These are phyloP conservation scores for Dioszegia crocea DNA, from an alignment of 768 basidiomycete genomes.

Conservation along the genomic window DNA sequence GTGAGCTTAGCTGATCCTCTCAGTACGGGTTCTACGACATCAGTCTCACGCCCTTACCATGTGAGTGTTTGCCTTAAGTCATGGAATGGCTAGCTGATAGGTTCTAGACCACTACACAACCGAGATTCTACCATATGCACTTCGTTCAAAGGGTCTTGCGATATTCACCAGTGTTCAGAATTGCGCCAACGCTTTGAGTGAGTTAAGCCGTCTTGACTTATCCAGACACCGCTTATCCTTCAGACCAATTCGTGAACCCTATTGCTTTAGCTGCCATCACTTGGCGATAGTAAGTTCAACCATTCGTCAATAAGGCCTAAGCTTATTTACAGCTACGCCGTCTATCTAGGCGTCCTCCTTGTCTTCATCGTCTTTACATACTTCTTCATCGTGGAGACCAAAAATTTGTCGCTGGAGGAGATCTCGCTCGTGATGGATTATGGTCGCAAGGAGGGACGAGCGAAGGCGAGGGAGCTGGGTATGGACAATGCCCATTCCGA, in stretches of 20 bases:
- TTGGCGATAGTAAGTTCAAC: constrained; percentile 19
- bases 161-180: constrained; percentile 47
- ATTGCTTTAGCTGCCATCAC: constrained; percentile 19
- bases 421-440: constrained; percentile 14
- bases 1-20: background rate
- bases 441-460: constrained; percentile 5
- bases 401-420: constrained; percentile 14
- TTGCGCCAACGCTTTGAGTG: constrained; percentile 5
- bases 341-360: constrained; percentile 18
- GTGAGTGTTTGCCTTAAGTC: background rate
- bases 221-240: background rate
- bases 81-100: background rate
- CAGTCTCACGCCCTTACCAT: constrained; percentile 16
- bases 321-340: constrained; percentile 6
- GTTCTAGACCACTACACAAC: constrained; percentile 10
- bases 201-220: background rate
- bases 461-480: constrained; percentile 6
- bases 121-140: constrained; percentile 57
- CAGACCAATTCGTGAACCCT: constrained; percentile 23
- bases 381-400: constrained; percentile 26
- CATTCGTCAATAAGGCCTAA: background rate
- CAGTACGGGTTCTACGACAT: constrained; percentile 15
- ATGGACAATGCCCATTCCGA: background rate
- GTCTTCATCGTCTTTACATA: constrained; percentile 13
- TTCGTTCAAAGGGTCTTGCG: constrained; percentile 81